Conservation (phyloP, 2,329 filamentous ascomycete genomes). For the Pyrenophora teres region DNA sequence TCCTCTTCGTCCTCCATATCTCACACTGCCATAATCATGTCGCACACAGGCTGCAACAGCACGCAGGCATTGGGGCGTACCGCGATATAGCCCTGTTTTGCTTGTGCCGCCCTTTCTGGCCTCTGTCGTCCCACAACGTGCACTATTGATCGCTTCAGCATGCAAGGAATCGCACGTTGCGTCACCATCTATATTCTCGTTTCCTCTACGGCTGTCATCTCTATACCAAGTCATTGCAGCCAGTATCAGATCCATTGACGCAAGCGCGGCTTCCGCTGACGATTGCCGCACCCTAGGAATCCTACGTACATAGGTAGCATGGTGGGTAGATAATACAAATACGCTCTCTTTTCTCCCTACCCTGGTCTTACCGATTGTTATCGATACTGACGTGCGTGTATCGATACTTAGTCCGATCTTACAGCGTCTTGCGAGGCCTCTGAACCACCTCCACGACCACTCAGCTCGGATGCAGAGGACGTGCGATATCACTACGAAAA, state of each 20-base stretch:
- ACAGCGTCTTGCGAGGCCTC: conserved; percentile 30
- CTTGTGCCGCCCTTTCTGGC: conserved; percentile 34
- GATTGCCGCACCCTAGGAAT: conserved; percentile 27
- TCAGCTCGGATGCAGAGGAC: conserved; percentile 22
- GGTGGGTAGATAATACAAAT: conserved; percentile 44
- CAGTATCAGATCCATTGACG: conserved; percentile 44
- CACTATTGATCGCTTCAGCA: conserved; percentile 40
- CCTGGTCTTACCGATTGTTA: conserved; percentile 10
- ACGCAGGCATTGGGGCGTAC: conserved; percentile 9
- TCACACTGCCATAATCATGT: conserved; percentile 31
- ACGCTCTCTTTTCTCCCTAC: conserved; percentile 11
- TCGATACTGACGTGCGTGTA: conserved; percentile 30
- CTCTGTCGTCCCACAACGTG: conserved; percentile 41
- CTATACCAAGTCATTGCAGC: conserved; percentile 26
- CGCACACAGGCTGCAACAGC: conserved; percentile 6
- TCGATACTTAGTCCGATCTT: conserved; percentile 36
- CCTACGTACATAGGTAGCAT: conserved; percentile 44
- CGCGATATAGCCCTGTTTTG: conserved; percentile 25
- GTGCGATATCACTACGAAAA: conserved; percentile 21
- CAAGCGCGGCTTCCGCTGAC: conserved; percentile 33
- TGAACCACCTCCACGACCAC: conserved; percentile 24
- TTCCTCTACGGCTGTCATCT: conserved; percentile 24
- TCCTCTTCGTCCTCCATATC: conserved; percentile 20
- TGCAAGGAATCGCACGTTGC: conserved; percentile 45
- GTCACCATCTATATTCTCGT: conserved; percentile 28